phyloP scores from a whole-genome alignment of 352 stramenopile species.

The Albugo candida region DNA sequence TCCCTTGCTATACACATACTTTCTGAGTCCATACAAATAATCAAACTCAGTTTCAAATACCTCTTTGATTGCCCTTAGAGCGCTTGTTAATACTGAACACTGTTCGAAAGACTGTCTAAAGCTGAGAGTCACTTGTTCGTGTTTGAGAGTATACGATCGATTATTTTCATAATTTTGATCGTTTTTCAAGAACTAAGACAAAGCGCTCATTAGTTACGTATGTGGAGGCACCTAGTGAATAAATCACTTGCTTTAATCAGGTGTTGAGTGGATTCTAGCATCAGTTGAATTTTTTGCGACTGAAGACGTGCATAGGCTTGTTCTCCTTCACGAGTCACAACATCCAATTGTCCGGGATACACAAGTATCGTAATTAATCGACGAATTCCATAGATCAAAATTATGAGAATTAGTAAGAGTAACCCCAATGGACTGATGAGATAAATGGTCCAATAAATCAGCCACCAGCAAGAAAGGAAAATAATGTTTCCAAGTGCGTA shows the following conservation, averaged over 20 bases:
- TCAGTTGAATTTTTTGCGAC: slow-evolving; percentile 47
- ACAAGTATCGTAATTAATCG: slow-evolving; percentile 12
- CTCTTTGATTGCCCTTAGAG: too few species aligned
- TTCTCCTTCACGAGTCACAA: slow-evolving; percentile 68
- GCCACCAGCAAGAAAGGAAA: slow-evolving; percentile 34
- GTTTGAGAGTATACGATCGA: not conserved
- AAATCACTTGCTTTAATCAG: slow-evolving; percentile 33
- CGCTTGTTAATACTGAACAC: too few species aligned
- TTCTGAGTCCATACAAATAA: too few species aligned
- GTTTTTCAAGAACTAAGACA: slow-evolving; percentile 25
- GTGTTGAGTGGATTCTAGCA: slow-evolving; percentile 34
- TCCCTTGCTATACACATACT: too few species aligned
- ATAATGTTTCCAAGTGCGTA: slow-evolving; percentile 33
- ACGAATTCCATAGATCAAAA: not conserved
- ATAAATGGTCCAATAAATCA: not conserved
- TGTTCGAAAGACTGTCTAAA: not conserved
- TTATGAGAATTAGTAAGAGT: slow-evolving; percentile 4
- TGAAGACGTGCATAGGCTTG: slow-evolving; percentile 49
- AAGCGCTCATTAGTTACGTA: slow-evolving; percentile 50
- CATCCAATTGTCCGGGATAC: slow-evolving; percentile 48
- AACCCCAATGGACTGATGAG: slow-evolving; percentile 10
- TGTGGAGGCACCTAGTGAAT: slow-evolving; percentile 42
- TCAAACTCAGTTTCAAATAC: too few species aligned
- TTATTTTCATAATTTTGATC: slow-evolving; percentile 11
- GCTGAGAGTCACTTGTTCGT: slow-evolving; percentile 3